Evolutionary conservation across 2,329 filamentous ascomycete species (phyloP).

Genomic region (Arthrinium phaeospermum): DNA sequence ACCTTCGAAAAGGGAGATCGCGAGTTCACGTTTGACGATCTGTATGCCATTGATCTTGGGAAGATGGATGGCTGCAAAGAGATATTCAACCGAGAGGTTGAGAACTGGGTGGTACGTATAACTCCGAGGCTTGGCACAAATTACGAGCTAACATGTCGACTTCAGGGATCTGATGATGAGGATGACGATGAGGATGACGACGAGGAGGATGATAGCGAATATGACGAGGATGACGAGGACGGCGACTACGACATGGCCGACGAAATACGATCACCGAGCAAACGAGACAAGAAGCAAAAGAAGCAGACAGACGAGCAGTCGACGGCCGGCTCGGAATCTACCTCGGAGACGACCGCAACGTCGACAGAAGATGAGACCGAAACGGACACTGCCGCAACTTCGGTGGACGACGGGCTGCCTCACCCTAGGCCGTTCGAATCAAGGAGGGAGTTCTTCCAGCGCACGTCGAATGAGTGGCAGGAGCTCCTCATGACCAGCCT

Average conservation of each 20-base stretch:
- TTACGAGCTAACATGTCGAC: slow-evolving; percentile 41
- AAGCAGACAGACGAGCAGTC: slow-evolving; percentile 51
- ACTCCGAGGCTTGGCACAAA: slow-evolving; percentile 35
- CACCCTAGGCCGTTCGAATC: slow-evolving; percentile 84
- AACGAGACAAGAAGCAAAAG: slow-evolving; percentile 62
- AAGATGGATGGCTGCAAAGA: slow-evolving; percentile 95
- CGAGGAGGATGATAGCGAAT: slow-evolving; percentile 60
- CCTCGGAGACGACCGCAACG: slow-evolving; percentile 32
- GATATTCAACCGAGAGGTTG: slow-evolving; percentile 81
- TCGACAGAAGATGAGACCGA: slow-evolving; percentile 53
- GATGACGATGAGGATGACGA: slow-evolving; percentile 63
- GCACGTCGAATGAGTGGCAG: slow-evolving; percentile 91
- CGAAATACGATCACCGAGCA: slow-evolving; percentile 56
- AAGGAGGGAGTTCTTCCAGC: slow-evolving; percentile 87
- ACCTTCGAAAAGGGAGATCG: slow-evolving; percentile 95
- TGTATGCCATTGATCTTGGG: slow-evolving; percentile 91
- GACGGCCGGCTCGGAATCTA: slow-evolving; percentile 44
- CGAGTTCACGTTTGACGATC: slow-evolving; percentile 94
- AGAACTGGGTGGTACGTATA: slow-evolving; percentile 80
- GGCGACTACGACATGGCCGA: slow-evolving; percentile 57
- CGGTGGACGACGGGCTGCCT: slow-evolving; percentile 76
- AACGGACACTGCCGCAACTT: slow-evolving; percentile 49
- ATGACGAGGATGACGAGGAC: slow-evolving; percentile 56
- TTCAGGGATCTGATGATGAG: slow-evolving; percentile 58
- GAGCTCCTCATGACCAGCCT: slow-evolving; percentile 79